Percentiles rank a stretch among this genome's conserved stretches.
Conservation (phyloP, 805 yeast genomes). For the Lipomyces chichibuensis region DNA sequence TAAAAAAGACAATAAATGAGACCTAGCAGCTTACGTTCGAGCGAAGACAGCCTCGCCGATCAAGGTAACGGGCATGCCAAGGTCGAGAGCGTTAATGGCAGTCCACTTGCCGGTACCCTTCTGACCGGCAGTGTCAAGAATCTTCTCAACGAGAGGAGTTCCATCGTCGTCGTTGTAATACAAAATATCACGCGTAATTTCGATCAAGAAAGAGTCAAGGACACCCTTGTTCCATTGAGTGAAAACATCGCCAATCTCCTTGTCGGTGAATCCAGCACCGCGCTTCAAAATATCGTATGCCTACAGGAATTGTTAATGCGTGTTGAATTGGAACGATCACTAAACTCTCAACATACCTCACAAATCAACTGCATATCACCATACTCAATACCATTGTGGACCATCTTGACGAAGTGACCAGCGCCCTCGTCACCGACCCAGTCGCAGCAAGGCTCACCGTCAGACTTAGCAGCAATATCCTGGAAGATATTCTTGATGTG, state of each 20-base stretch:
- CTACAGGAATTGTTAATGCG: slow-evolving; percentile 32
- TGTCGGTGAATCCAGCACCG: slow-evolving; percentile 84
- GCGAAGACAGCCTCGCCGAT: slow-evolving; percentile 99
- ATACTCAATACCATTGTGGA: slow-evolving; percentile 98
- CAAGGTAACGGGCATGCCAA: slow-evolving; percentile 97
- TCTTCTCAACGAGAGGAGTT: slow-evolving; percentile 92
- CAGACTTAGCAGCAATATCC: slow-evolving; percentile 91
- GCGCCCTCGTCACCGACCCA: slow-evolving; percentile 99
- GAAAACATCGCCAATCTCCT: slow-evolving; percentile 92
- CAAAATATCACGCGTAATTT: slow-evolving; percentile 94
- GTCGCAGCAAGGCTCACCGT: slow-evolving; percentile 99
- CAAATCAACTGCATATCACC: slow-evolving; percentile 99
- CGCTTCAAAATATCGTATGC: slow-evolving; percentile 96
- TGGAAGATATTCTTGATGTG: slow-evolving; percentile 96
- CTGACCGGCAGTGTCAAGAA: slow-evolving; percentile 96
- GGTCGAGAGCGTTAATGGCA: slow-evolving; percentile 94
- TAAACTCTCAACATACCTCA: slow-evolving; percentile 52
- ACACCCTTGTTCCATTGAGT: slow-evolving; percentile 96
- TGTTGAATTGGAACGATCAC: neutral
- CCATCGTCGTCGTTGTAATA: slow-evolving; percentile 88
- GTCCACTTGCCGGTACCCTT: slow-evolving; percentile 99
- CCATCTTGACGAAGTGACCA: slow-evolving; percentile 99
- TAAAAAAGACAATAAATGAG: slow-evolving; percentile 47
- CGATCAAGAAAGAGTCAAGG: slow-evolving; percentile 93
- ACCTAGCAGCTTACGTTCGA: slow-evolving; percentile 50